Base-by-base conservation (phyloP, 192 early-diverging fungal species). In the Backusella liffmaniae region DNA sequence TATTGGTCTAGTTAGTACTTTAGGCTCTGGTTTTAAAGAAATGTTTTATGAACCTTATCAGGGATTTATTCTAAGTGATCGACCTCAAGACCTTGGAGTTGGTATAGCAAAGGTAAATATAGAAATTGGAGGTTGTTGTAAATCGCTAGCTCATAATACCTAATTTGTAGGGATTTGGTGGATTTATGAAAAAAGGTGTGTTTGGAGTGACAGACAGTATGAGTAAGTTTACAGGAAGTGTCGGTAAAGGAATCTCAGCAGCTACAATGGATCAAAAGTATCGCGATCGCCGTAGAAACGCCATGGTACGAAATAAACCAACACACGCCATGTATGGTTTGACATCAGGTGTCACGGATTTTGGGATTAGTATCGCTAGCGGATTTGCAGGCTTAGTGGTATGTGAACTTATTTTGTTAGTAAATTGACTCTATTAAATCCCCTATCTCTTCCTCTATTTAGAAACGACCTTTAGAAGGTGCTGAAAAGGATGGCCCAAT, bases 21-120 rank as follows among this genome's bases (percentile, higher is more conserved):
- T 97, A 44, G 91, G 91, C 67, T 94, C 92, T 16, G 95, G 95
- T 18, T 95, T 96, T 5, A 85, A 87, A 12, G 95, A 97, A 76
- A 89, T 96, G 73, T 97, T 97, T 78, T 97, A 96, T 87, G 93
- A 96, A 79, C 95, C 95, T 0, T 89, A 94, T 76, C 92, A 94
- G 83, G 95, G 94, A 15, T 94, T 96, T 74, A 91, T 94, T 36
- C 92, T 94, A 81, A 94, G 92, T 75, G 90, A 91, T 65, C 86
- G 92, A 18, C 94, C 95, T 2, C 92, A 96, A 78, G 94, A 95
- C 72, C 91, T 96, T 76, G 93, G 93, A 16, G 89, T 95, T 74
- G 94, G 94, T 2, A 79, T 97, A 9, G 94, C 94, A 3, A 91
- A 92, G 70, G 76, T 78, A 78, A 39, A 62, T 5, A 10, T 16